Evolutionary conservation across 2,329 filamentous ascomycete species (phyloP).

Genomic region (Lachnellula hyalina): DNA sequence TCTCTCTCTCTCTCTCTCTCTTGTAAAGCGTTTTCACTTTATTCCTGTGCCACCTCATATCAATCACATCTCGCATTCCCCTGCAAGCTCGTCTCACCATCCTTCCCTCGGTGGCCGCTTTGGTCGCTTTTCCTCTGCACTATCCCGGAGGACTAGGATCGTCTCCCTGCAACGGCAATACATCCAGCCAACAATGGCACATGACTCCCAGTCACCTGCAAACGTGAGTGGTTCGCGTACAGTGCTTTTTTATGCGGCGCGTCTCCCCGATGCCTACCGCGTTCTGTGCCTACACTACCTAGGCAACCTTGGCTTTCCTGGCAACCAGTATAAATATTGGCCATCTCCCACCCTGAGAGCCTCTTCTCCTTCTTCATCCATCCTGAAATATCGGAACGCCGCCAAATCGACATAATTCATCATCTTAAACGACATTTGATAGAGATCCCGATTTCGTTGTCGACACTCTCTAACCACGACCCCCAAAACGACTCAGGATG

Average conservation of each 20-base stretch:
- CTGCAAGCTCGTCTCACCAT: not conserved
- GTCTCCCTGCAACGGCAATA: not conserved
- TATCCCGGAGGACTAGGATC: slow-evolving; percentile 9
- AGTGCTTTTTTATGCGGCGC: slow-evolving; percentile 11
- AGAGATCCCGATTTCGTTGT: slow-evolving; percentile 3
- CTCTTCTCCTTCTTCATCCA: slow-evolving; percentile 6
- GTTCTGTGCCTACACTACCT: slow-evolving; percentile 6
- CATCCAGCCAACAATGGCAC: slow-evolving; percentile 1
- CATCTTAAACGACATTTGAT: slow-evolving; percentile 7
- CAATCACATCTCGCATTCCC: not conserved
- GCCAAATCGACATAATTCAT: slow-evolving; percentile 2
- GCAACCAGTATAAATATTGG: slow-evolving; percentile 14
- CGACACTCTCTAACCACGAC: slow-evolving; percentile 4
- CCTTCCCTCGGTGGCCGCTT: slow-evolving; percentile 9
- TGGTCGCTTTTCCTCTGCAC: slow-evolving; percentile 1
- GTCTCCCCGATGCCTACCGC: slow-evolving; percentile 13
- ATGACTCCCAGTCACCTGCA: slow-evolving; percentile 18
- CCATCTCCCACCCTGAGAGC: slow-evolving; percentile 1
- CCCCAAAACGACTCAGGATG: slow-evolving; percentile 18
- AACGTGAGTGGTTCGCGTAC: slow-evolving; percentile 8
- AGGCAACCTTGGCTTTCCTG: slow-evolving; percentile 9
- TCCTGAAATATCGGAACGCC: slow-evolving; percentile 2
- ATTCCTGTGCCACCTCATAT: not conserved
- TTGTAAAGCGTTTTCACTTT: no score
- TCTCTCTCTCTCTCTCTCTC: no score